phyloP scores from a whole-genome alignment of 2,329 filamentous ascomycete genomes.

The Trichoderma lentiforme region DNA sequence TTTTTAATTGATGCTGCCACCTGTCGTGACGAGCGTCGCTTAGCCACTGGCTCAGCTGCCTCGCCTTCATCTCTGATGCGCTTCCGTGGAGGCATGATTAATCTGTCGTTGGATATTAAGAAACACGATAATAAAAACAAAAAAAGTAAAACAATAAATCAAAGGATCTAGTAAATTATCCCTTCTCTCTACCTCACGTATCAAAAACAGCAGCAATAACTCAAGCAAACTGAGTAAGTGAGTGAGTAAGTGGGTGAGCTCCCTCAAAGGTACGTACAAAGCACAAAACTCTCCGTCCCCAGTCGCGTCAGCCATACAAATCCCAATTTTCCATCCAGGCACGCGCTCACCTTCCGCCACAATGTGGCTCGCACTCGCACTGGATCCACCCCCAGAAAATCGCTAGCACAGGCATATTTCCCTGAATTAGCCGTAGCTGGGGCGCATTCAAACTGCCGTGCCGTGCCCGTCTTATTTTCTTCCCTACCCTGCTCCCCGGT shows the following conservation, averaged over 20 bases:
- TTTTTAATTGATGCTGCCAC: slow-evolving; percentile 17
- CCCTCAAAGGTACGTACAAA: neutral
- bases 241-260: neutral
- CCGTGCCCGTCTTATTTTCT: neutral
- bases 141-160: neutral
- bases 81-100: slow-evolving; percentile 25
- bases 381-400: neutral
- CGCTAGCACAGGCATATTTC: neutral
- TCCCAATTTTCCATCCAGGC: neutral
- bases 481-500: neutral
- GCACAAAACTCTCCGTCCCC: neutral
- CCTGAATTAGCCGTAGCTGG: neutral
- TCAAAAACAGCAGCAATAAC: neutral
- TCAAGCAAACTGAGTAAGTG: neutral
- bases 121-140: neutral
- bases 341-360: neutral
- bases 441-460: neutral
- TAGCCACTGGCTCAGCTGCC: slow-evolving; percentile 24
- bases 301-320: neutral
- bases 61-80: slow-evolving; percentile 19
- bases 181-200: neutral
- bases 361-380: neutral
- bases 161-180: neutral
- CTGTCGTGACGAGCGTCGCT: slow-evolving; percentile 30
- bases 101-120: too few relatives aligned